phyloP scores from a whole-genome alignment of 2,329 filamentous ascomycete species.

The Paracorniculantispora psalliotae region DNA sequence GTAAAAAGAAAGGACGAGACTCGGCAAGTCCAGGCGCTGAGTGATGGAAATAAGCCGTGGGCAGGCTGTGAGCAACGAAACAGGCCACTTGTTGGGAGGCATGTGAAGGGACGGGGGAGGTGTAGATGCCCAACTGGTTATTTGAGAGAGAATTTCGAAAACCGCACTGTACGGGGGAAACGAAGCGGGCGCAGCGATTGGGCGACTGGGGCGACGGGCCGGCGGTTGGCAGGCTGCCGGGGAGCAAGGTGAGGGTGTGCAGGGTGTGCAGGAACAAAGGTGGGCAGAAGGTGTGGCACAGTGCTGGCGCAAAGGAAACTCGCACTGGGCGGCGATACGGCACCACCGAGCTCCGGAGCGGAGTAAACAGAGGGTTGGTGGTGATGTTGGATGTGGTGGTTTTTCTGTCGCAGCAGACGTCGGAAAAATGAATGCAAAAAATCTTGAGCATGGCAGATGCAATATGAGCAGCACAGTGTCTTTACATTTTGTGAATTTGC shows the following conservation, averaged over 20 bases:
- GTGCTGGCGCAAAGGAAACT: not conserved
- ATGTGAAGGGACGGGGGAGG: not conserved
- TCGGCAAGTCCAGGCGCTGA: not conserved
- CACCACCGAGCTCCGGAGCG: slow-evolving; percentile 7
- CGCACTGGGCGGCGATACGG: slow-evolving; percentile 6
- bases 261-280: not conserved
- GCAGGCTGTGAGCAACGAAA: slow-evolving; percentile 5
- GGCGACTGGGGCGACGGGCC: not conserved
- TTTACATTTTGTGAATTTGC: not conserved
- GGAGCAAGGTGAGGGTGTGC: not conserved
- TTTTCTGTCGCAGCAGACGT: too few species aligned
- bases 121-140: not conserved
- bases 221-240: slow-evolving; percentile 2
- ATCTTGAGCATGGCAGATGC: too few species aligned
- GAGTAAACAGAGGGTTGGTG: slow-evolving; percentile 1
- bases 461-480: not conserved
- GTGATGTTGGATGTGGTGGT: too few species aligned
- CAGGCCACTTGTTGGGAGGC: slow-evolving; percentile 5
- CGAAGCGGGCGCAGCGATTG: not conserved
- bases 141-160: not conserved
- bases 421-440: not conserved
- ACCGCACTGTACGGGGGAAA: not conserved
- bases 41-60: too few species aligned
- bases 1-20: not conserved
- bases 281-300: not conserved